phyloP scores from a whole-genome alignment of 2,329 filamentous ascomycete genomes.

The Nigrospora osmanthi region DNA sequence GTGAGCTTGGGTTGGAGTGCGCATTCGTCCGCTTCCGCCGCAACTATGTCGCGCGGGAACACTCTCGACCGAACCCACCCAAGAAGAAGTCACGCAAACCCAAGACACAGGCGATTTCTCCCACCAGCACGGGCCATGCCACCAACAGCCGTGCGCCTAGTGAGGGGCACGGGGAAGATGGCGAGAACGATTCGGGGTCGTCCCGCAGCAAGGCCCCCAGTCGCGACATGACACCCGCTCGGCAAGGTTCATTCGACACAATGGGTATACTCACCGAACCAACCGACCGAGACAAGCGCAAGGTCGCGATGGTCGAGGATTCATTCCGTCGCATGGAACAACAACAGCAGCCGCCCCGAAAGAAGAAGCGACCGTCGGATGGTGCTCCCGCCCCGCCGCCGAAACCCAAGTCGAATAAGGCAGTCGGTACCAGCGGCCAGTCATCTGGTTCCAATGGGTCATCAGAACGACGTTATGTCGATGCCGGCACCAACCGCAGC shows the following conservation, averaged over 20 bases:
- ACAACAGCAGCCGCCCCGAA: conserved; percentile 42
- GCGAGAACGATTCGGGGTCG: conserved; percentile 48
- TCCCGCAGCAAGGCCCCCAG: conserved; percentile 58
- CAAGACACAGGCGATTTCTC: conserved; percentile 48
- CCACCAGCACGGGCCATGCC: conserved; percentile 53
- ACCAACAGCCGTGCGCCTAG: conserved; percentile 58
- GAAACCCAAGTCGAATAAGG: conserved; percentile 27
- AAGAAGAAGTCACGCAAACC: conserved; percentile 44
- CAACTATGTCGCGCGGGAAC: conserved; percentile 42
- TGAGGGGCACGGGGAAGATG: conserved; percentile 51
- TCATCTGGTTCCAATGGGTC: conserved; percentile 16
- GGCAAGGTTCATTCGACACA: conserved; percentile 53
- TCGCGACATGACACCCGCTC: conserved; percentile 55
- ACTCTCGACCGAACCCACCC: conserved; percentile 24
- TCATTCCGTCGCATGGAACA: conserved; percentile 56
- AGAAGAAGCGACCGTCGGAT: conserved; percentile 57
- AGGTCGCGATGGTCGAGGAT: conserved; percentile 58
- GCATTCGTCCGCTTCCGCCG: conserved; percentile 57
- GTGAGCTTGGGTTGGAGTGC: conserved; percentile 55
- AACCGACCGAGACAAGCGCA: conserved; percentile 60
- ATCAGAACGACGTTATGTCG: conserved; percentile 37
- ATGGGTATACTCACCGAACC: conserved; percentile 54
- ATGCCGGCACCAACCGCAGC: conserved; percentile 44
- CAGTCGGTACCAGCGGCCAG: conserved; percentile 2
- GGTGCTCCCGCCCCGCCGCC: conserved; percentile 28